Conservation (phyloP, 768 basidiomycete genomes). For the Hygrophorus russula region DNA sequence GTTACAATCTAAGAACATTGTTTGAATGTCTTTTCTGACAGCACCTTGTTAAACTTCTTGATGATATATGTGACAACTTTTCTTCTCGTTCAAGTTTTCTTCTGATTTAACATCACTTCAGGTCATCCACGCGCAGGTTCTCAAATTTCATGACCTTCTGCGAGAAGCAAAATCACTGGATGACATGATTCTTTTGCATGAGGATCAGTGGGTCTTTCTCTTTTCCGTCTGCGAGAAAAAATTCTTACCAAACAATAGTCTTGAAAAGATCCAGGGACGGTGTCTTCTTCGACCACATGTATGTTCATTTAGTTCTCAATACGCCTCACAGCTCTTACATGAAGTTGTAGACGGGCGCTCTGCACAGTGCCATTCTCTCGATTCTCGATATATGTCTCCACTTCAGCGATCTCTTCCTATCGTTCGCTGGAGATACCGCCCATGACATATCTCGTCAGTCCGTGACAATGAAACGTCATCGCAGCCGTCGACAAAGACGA, state of each 20-base stretch:
- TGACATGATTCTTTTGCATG: constrained; percentile 61
- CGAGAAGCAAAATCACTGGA: constrained; percentile 52
- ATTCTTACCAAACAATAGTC: constrained; percentile 22
- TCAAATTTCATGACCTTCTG: constrained; percentile 48
- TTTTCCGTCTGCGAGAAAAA: neutral
- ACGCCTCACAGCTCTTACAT: constrained; percentile 2
- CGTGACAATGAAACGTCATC: constrained; percentile 44
- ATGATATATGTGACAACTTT: constrained; percentile 49
- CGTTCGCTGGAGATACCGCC: constrained; percentile 48
- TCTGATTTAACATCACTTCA: constrained; percentile 15
- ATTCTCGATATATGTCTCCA: constrained; percentile 66
- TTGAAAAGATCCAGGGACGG: constrained; percentile 46
- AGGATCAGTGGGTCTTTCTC: constrained; percentile 46
- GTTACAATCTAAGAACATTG: neutral
- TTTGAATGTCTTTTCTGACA: constrained; percentile 15
- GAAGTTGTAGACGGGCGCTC: constrained; percentile 39
- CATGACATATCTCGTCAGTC: constrained; percentile 46
- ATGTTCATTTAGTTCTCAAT: constrained; percentile 2
- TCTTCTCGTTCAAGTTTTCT: neutral
- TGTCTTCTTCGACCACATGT: constrained; percentile 60
- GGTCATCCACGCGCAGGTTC: constrained; percentile 60
- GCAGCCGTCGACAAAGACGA: constrained; percentile 46
- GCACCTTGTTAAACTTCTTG: constrained; percentile 58
- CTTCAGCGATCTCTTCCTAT: constrained; percentile 53
- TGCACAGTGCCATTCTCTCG: constrained; percentile 55